Evolutionary conservation across 345 rosid genomes (phyloP), one percentile per base, ranked within the genome.

Genomic region (Gossypium herbaceum): DNA sequence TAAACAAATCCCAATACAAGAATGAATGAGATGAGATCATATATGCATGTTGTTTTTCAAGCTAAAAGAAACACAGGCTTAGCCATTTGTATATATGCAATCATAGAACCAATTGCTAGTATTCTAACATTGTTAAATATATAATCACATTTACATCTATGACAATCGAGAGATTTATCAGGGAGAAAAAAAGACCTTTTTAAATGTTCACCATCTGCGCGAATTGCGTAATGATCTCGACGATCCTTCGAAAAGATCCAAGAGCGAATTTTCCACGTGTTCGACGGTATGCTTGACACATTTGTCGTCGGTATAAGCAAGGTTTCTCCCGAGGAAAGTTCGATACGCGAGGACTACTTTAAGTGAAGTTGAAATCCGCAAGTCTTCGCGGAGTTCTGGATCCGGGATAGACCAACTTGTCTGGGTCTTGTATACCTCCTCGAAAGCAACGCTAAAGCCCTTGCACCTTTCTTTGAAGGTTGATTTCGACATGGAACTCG

Each of bases 271-370:
- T 79, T 85, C 91, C 57, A 94, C 68, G 66, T 87, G 89, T 71
- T 90, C 97, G 7, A 81, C 80, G 13, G 75, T 78, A 83, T 89
- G 88, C 81, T 88, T 84, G 27, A 90, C 85, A 73, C 86, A 64
- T 79, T 82, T 92, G 48, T 89, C 94, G 2, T 87, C 83, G 24
- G 87, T 82, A 48, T 78, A 77, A 61, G 20, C 45, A 4, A 50
- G 76, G 73, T 81, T 77, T 12, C 75, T 83, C 61, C 88, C 93
- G 0, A 89, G 76, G 78, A 92, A 90, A 2, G 81, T 73, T 62
- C 90, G 85, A 79, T 92, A 92, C n/a, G 97, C 91, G 41, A 78
- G 97, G 65, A 88, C 80, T 62, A 92, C 89, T 51, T 81, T 87
- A 75, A 88, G 87, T n/a, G 91, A 85, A 34, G 82, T 92, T 5